Base-by-base conservation (phyloP, 257 asterid species). In the Paulownia fortunei region DNA sequence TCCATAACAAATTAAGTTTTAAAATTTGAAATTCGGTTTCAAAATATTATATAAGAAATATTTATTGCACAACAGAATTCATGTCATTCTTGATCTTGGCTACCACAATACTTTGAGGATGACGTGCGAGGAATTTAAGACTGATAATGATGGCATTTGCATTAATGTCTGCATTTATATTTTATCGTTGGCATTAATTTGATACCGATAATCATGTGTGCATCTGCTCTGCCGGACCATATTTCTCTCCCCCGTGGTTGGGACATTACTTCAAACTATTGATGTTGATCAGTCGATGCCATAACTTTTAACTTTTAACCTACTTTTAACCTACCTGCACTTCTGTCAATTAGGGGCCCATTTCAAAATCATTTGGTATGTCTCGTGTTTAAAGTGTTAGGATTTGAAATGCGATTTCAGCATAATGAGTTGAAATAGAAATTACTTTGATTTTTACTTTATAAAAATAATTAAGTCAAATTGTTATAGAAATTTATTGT, bases 31-130 rank as follows among this genome's bases (percentile, higher is more conserved):
- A n/a, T n/a, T n/a, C n/a, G n/a, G n/a, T n/a, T n/a, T n/a, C n/a
- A n/a, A n/a, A n/a, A n/a, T n/a, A n/a, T n/a, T n/a, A n/a, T n/a
- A n/a, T 19, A 2, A 6, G n/a, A 39, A 74, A 21, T 51, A 80
- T 76, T 75, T 36, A 81, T 69, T 69, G 63, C 69, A 75, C 63
- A 75, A 52, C 34, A 11, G 37, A 47, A 46, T 62, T 36, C 19
- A 2, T 21, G 68, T 37, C 46, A 15, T 42, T 26, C 23, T 44
- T 27, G 21, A 18, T 3, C 4, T 4, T 55, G 74, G 73, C 8
- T 18, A 60, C 46, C 77, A 60, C 70, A 81, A 11, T 62, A 47
- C 5, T 54, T 66, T 8, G 51, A 15, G 9, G 55, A 37, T 60
- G 56, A 36, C 44, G 24, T 21, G 79, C 32, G 56, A 65, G 42